Base-by-base conservation (phyloP, 2,329 filamentous ascomycete genomes). In the Coniochaeta sp. region DNA sequence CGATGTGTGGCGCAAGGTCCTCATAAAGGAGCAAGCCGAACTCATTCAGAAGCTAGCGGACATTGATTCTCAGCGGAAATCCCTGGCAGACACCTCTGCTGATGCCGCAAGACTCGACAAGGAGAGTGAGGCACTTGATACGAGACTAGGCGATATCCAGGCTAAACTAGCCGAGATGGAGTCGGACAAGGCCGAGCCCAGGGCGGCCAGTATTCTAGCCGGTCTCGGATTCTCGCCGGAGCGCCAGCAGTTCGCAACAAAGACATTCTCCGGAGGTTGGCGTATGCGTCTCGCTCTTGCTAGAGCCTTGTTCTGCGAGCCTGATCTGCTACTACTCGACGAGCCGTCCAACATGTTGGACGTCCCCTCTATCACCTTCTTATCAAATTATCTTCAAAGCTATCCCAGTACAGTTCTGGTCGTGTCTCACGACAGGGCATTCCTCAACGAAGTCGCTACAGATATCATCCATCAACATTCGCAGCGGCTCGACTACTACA, bases 281-380 rank as follows among this genome's bases (percentile, higher is more conserved):
- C 88, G 95, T 76, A 99, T 99, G 95, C 89, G 95, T 80, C 79
- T 99, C 70, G 95, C 95, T 16, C 83, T 99, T 64, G 95, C 95
- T 14, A 83, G 95, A 82, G 95, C 95, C 16, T 84, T 99, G 38
- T 99, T 99, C 81, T 99, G 95, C 78, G 95, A 99, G 74, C 95
- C 95, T 50, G 95, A 99, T 76, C 81, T 99, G 58, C 79, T 99
- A 62, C 83, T 99, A 73, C 91, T 99, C 67, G 95, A 99, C 80
- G 95, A 99, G 86, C 95, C 95, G 78, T 98, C 93, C 60, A 98
- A 98, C 87, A 98, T 98, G 93, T 92, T 99, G 91, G 95, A 98
- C 77, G 95, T 99, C 61, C 95, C 95, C n/a, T 98, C 95, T 26
- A 98, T 99, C 71, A 96, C 95, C 60, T 99, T 98, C 85, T 84